These are phyloP conservation scores for Suhomyces tanzawaensis DNA, from an alignment of 805 yeast genomes.

Conservation along the genomic window DNA sequence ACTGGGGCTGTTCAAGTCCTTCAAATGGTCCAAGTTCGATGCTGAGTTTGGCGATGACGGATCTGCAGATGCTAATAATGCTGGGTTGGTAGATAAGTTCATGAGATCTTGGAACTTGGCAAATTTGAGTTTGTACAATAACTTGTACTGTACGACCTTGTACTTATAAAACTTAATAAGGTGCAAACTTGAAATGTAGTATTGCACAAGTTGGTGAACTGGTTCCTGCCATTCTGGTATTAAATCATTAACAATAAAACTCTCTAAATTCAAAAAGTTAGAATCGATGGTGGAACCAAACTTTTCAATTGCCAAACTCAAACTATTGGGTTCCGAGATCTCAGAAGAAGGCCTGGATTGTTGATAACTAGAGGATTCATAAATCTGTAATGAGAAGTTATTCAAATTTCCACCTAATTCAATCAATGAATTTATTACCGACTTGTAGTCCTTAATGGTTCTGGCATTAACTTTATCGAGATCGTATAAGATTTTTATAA, in stretches of 20 bases:
- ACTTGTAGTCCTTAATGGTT: conserved; percentile 39
- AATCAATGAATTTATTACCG: conserved; percentile 37
- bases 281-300: conserved; percentile 55
- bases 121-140: conserved; percentile 39
- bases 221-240: conserved; percentile 50
- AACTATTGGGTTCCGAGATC: conserved; percentile 14
- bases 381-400: conserved; percentile 49
- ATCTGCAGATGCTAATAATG: conserved; percentile 6
- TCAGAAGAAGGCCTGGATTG: neutral
- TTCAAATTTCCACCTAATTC: conserved; percentile 59
- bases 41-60: neutral
- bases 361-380: conserved; percentile 15
- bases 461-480: conserved; percentile 39
- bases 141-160: conserved; percentile 50
- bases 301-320: conserved; percentile 41
- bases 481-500: conserved; percentile 30
- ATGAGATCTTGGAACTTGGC: conserved; percentile 37
- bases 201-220: conserved; percentile 45
- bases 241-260: conserved; percentile 36
- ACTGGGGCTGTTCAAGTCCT: conserved; percentile 39
- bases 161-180: conserved; percentile 49
- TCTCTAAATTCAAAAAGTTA: conserved; percentile 48
- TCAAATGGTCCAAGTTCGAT: conserved; percentile 22
- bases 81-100: conserved; percentile 19
- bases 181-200: conserved; percentile 42